Percentiles rank a stretch among this genome's conserved stretches.
Evolutionary conservation across 768 basidiomycete genomes (phyloP).

Genomic region (Gymnopilus junonius): DNA sequence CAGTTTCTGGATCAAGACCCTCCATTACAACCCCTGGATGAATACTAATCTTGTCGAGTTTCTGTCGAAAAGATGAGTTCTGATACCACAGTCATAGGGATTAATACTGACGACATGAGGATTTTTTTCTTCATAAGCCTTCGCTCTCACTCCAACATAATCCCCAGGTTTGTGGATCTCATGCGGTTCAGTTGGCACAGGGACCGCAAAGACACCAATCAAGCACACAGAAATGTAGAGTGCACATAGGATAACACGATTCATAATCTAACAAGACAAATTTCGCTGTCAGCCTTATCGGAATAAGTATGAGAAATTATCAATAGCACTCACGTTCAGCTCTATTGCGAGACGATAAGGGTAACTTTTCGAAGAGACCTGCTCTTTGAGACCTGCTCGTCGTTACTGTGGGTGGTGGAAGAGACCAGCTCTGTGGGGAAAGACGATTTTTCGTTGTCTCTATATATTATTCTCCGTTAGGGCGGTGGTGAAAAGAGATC

Average conservation of each 20-base stretch:
- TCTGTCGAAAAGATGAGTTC: background rate
- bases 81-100: background rate
- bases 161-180: conserved; percentile 17
- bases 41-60: conserved; percentile 20
- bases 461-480: conserved; percentile 15
- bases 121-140: conserved; percentile 18
- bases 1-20: conserved; percentile 14
- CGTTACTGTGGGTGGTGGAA: conserved; percentile 1
- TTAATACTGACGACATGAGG: background rate
- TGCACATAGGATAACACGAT: background rate
- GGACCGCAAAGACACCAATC: background rate
- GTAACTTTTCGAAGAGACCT: background rate
- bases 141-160: conserved; percentile 22
- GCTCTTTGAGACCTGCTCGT: conserved; percentile 22
- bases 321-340: background rate
- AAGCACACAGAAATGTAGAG: background rate
- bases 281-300: background rate
- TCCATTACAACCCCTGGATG: conserved; percentile 28
- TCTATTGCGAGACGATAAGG: background rate
- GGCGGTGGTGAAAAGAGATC: conserved; percentile 4
- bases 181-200: background rate
- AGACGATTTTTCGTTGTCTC: background rate
- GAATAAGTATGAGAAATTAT: background rate
- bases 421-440: conserved; percentile 28
- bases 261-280: conserved; percentile 1